Conservation (phyloP, 148 eudicot species). For the Pouteria glomerata region DNA sequence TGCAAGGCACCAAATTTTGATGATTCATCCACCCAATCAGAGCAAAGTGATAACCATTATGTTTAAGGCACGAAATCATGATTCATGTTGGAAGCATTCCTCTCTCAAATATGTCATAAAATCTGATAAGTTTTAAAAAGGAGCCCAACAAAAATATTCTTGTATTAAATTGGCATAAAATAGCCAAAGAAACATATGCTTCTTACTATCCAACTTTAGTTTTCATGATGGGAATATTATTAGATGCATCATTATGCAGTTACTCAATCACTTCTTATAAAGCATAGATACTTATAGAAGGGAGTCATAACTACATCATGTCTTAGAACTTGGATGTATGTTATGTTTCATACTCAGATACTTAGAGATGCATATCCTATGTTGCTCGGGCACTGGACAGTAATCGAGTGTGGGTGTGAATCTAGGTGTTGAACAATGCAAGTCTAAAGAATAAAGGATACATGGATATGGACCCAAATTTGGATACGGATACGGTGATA, state of each 20-base stretch:
- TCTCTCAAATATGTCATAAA: neutral
- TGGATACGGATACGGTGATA: no score
- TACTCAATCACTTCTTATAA: neutral
- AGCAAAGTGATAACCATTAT: neutral
- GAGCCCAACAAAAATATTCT: neutral
- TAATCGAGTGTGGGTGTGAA: no score
- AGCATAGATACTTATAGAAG: neutral
- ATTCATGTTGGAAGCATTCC: neutral
- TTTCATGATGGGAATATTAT: neutral
- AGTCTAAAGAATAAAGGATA: neutral
- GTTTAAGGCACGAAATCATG: neutral
- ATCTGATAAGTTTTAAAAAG: neutral
- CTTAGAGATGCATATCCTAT: no score
- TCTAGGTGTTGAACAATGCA: no score
- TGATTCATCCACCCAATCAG: neutral
- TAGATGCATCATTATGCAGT: neutral
- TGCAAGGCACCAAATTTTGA: neutral
- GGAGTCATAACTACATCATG: neutral
- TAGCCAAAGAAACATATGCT: neutral
- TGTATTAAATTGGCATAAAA: no score
- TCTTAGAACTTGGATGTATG: no score
- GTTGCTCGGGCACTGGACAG: no score
- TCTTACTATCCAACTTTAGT: neutral
- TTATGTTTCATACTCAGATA: no score
- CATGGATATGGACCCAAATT: neutral